Conservation (phyloP, 306 rosid genomes). For the Fragaria nilgerrensis region DNA sequence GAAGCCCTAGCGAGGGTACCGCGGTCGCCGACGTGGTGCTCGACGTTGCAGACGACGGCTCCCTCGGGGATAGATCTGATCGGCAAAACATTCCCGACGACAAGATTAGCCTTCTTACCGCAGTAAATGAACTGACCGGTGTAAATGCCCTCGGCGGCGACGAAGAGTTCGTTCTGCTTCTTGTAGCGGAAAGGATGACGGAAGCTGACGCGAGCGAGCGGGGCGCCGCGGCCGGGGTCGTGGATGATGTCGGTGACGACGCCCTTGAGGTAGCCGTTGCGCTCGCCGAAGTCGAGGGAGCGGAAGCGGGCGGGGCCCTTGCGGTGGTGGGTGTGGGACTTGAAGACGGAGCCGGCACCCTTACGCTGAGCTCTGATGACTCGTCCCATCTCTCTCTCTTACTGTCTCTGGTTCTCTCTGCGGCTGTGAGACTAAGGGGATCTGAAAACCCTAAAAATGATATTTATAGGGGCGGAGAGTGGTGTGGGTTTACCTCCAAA, state of each 20-base stretch:
- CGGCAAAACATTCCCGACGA: slow-evolving; percentile 16
- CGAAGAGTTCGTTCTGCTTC: slow-evolving; percentile 27
- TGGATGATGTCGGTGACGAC: slow-evolving; percentile 29
- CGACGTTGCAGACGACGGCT: slow-evolving; percentile 18
- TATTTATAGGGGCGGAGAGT: background rate
- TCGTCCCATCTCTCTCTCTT: background rate
- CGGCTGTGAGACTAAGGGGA: background rate
- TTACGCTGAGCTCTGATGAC: slow-evolving; percentile 27
- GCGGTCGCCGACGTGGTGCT: slow-evolving; percentile 25
- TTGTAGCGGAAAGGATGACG: slow-evolving; percentile 22
- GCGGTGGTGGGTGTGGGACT: slow-evolving; percentile 29
- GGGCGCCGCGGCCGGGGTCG: slow-evolving; percentile 22
- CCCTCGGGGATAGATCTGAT: slow-evolving; percentile 23
- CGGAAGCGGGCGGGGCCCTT: slow-evolving; percentile 23
- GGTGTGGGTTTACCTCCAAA: background rate
- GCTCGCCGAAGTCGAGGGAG: slow-evolving; percentile 22
- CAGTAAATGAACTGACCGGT: slow-evolving; percentile 22
- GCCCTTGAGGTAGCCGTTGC: slow-evolving; percentile 28
- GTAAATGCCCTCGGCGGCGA: slow-evolving; percentile 19
- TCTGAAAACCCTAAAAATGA: background rate
- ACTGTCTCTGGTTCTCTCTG: background rate
- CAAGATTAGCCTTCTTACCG: slow-evolving; percentile 22
- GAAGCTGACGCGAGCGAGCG: slow-evolving; percentile 21
- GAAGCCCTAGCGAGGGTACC: slow-evolving; percentile 23
- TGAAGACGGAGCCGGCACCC: slow-evolving; percentile 26